phyloP scores from a whole-genome alignment of 2,329 filamentous ascomycete species.

The Diaporthe velutina region DNA sequence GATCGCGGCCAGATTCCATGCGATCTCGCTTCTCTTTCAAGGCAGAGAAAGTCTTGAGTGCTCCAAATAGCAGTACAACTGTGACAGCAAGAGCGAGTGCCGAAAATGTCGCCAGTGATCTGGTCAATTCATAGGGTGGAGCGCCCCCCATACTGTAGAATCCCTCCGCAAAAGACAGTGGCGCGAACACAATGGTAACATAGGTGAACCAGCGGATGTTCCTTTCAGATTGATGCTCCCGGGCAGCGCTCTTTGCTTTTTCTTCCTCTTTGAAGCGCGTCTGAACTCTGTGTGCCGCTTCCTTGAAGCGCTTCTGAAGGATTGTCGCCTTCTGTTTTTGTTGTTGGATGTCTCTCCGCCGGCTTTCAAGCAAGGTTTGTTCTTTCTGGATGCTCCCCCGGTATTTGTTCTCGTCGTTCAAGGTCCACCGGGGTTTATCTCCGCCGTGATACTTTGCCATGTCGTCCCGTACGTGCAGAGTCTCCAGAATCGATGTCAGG shows the following conservation, averaged over 20 bases:
- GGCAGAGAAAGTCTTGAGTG: too few relatives aligned
- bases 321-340: neutral
- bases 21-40: too few relatives aligned
- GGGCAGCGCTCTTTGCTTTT: neutral
- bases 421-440: conserved; percentile 19
- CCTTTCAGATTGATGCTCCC: neutral
- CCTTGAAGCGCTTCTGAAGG: neutral
- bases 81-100: conserved; percentile 1
- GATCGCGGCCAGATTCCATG: too few relatives aligned
- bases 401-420: conserved; percentile 29
- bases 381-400: conserved; percentile 3
- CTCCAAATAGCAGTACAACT: too few relatives aligned
- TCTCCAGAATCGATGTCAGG: conserved; percentile 3
- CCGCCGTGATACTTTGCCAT: neutral
- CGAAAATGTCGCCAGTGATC: neutral
- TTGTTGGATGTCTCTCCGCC: neutral
- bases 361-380: neutral
- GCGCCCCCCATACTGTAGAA: conserved; percentile 26
- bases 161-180: conserved; percentile 13
- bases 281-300: too few relatives aligned
- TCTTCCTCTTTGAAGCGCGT: neutral
- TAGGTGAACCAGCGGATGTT: conserved; percentile 32
- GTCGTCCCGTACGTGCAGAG: neutral
- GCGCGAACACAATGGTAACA: conserved; percentile 29
- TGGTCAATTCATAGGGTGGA: neutral